Percentiles rank a stretch among this genome's conserved stretches.
These are phyloP conservation scores for Aspergillus steynii DNA, from an alignment of 495 filamentous ascomycete species.

Conservation along the genomic window DNA sequence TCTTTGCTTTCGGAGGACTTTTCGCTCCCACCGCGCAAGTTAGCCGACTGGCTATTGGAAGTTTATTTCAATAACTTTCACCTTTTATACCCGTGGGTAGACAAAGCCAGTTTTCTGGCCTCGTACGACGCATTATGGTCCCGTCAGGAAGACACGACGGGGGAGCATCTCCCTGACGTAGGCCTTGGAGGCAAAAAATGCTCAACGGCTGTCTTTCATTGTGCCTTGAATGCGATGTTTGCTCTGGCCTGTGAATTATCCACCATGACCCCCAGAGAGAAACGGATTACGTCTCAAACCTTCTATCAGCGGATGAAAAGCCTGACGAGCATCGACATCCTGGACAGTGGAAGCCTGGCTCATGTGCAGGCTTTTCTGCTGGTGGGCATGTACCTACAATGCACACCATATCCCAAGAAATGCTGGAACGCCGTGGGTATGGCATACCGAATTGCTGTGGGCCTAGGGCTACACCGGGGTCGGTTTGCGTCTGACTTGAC, in stretches of 20 bases:
- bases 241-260: conserved; percentile 36
- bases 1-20: conserved; percentile 12
- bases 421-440: conserved; percentile 43
- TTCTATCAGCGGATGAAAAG: conserved; percentile 35
- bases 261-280: conserved; percentile 15
- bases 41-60: conserved; percentile 26
- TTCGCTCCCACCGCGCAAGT: conserved; percentile 12
- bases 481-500: conserved; percentile 8
- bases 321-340: conserved; percentile 31
- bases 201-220: conserved; percentile 23
- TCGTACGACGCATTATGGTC: conserved; percentile 14
- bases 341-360: conserved; percentile 27
- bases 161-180: conserved; percentile 19
- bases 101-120: conserved; percentile 9
- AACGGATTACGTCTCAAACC: conserved; percentile 17
- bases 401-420: conserved; percentile 30
- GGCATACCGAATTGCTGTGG: conserved; percentile 35
- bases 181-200: not conserved
- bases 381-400: conserved; percentile 34
- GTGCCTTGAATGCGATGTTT: conserved; percentile 36
- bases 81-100: conserved; percentile 15
- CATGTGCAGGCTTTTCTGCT: conserved; percentile 39
- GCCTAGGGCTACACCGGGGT: conserved; percentile 31
- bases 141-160: not conserved
- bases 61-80: conserved; percentile 33